Percentiles rank a stretch among this genome's conserved stretches.
Evolutionary conservation across 768 basidiomycete species (phyloP).

Genomic region (Coprinellus micaceus): DNA sequence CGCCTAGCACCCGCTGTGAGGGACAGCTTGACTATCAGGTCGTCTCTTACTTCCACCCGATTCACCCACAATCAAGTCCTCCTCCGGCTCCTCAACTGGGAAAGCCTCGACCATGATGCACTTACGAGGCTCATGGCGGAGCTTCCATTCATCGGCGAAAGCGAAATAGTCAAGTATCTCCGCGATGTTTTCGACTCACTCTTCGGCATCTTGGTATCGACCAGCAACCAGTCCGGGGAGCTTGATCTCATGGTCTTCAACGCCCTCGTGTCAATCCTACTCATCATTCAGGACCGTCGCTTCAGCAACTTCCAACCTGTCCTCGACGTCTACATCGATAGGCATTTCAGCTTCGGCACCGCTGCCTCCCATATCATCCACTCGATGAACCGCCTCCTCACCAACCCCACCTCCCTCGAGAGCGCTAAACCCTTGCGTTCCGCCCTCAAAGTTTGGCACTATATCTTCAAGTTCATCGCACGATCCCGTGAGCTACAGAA

Average conservation of each 20-base stretch:
- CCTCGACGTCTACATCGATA: constrained; percentile 88
- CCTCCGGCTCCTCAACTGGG: constrained; percentile 79
- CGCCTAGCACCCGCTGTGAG: constrained; percentile 64
- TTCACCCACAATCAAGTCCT: constrained; percentile 89
- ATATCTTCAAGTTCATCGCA: constrained; percentile 92
- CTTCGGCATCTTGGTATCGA: constrained; percentile 81
- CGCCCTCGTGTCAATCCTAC: constrained; percentile 85
- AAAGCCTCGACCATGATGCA: constrained; percentile 62
- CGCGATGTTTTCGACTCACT: constrained; percentile 90
- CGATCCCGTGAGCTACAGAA: constrained; percentile 88
- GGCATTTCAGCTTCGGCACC: constrained; percentile 77
- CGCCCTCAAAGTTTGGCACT: constrained; percentile 94
- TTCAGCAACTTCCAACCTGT: constrained; percentile 96
- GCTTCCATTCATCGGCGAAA: constrained; percentile 90
- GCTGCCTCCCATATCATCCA: constrained; percentile 83
- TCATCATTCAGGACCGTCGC: constrained; percentile 88
- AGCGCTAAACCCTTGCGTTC: constrained; percentile 78
- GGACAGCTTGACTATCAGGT: constrained; percentile 79
- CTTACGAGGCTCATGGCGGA: constrained; percentile 72
- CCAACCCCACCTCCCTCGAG: constrained; percentile 66
- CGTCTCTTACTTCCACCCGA: constrained; percentile 87
- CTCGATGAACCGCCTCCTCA: constrained; percentile 81
- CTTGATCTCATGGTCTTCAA: constrained; percentile 88
- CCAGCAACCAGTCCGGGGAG: constrained; percentile 68
- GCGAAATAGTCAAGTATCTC: constrained; percentile 91